Evolutionary conservation across 352 stramenopile genomes (phyloP).

Genomic region (Plasmopara halstedii): DNA sequence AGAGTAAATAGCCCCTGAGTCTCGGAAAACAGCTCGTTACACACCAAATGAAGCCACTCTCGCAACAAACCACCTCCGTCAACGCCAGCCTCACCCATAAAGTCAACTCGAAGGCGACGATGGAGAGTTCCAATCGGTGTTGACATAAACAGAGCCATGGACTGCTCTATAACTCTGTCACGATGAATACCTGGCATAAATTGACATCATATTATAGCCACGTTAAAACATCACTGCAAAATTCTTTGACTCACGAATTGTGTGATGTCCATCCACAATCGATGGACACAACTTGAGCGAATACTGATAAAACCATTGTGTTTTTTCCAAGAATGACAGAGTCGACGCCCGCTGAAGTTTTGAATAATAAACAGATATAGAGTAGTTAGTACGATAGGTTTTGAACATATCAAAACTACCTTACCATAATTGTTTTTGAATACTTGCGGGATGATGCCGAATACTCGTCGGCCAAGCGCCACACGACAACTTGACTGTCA

Average conservation of each 20-base stretch:
- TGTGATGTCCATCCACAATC: slow-evolving; percentile 47
- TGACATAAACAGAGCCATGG: slow-evolving; percentile 47
- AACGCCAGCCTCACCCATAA: slow-evolving; percentile 71
- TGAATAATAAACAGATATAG: not conserved
- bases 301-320: slow-evolving; percentile 63
- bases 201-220: not conserved
- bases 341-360: slow-evolving; percentile 27
- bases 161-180: slow-evolving; percentile 64
- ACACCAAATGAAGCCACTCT: slow-evolving; percentile 76
- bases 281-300: slow-evolving; percentile 50
- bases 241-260: slow-evolving; percentile 38
- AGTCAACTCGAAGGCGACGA: slow-evolving; percentile 76
- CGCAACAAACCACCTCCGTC: slow-evolving; percentile 72
- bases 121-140: slow-evolving; percentile 40
- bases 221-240: not conserved
- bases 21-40: slow-evolving; percentile 49
- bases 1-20: slow-evolving; percentile 39
- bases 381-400: not conserved
- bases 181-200: slow-evolving; percentile 43
- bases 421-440: slow-evolving; percentile 21
- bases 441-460: slow-evolving; percentile 21
- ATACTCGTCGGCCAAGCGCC: slow-evolving; percentile 22
- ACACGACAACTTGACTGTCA: slow-evolving; percentile 6
- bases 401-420: not conserved
- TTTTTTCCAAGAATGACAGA: slow-evolving; percentile 50